A percentile compares a stretch with the other conserved stretches of the same genome.
Conservation (phyloP, 2,329 filamentous ascomycete genomes). For the Venturia aucupariae region DNA sequence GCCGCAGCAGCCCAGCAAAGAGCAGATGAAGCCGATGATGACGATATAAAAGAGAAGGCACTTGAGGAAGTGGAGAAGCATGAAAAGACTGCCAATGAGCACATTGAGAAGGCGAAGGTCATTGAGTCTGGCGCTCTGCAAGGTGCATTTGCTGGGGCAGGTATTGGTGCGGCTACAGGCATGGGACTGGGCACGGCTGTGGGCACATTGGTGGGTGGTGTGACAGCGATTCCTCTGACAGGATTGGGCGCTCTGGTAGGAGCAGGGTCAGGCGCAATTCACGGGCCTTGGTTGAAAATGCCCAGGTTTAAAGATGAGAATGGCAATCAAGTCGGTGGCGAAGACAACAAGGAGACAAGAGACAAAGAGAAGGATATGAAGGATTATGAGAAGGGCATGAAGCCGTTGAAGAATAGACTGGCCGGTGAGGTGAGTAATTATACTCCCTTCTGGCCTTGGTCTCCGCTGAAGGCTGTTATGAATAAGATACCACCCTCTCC, state of each 20-base stretch:
- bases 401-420: slow-evolving; percentile 2
- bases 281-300: slow-evolving; percentile 36
- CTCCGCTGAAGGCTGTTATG: slow-evolving; percentile 5
- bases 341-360: slow-evolving; percentile 15
- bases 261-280: slow-evolving; percentile 31
- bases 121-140: slow-evolving; percentile 28
- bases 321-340: slow-evolving; percentile 16
- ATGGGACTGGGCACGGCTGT: slow-evolving; percentile 34
- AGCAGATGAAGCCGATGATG: neutral
- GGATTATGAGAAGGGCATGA: slow-evolving; percentile 13
- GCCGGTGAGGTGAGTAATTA: slow-evolving; percentile 8
- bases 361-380: slow-evolving; percentile 9
- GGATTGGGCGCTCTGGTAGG: slow-evolving; percentile 33
- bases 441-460: slow-evolving; percentile 8
- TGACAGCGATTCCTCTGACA: slow-evolving; percentile 32
- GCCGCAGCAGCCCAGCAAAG: slow-evolving; percentile 7
- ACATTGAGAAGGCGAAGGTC: slow-evolving; percentile 21
- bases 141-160: slow-evolving; percentile 32
- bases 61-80: slow-evolving; percentile 25
- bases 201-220: slow-evolving; percentile 30
- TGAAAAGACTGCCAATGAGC: slow-evolving; percentile 21
- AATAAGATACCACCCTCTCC: neutral
- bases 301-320: slow-evolving; percentile 16
- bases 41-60: neutral
- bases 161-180: slow-evolving; percentile 33